These are phyloP conservation scores for Taiwanofungus camphoratus DNA, from an alignment of 1,284 basidiomycete species.

Conservation along the genomic window DNA sequence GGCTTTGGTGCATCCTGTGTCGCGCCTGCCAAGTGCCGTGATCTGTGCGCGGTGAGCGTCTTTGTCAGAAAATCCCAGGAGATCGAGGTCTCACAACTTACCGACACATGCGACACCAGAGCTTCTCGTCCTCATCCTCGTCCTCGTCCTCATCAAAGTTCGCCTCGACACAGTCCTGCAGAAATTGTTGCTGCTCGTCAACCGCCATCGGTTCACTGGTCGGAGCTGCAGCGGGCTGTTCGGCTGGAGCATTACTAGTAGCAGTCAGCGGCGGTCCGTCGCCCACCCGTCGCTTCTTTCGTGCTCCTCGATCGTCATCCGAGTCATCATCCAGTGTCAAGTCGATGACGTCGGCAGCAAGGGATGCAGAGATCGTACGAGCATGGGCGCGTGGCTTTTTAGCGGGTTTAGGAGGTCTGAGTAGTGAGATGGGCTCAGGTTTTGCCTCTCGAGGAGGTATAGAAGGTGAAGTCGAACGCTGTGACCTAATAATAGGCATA, in stretches of 20 bases:
- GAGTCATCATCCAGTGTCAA: background rate
- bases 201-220: background rate
- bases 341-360: too few relatives aligned
- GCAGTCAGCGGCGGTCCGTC: background rate
- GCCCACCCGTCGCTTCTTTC: background rate
- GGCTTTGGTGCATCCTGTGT: constrained; percentile 27
- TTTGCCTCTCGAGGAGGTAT: too few relatives aligned
- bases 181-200: background rate
- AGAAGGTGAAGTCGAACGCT: too few relatives aligned
- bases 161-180: constrained; percentile 38
- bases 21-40: constrained; percentile 26
- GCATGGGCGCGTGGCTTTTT: too few relatives aligned
- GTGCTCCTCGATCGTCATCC: background rate
- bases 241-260: background rate
- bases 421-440: too few relatives aligned
- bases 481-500: too few relatives aligned
- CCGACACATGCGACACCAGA: constrained; percentile 45
- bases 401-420: too few relatives aligned
- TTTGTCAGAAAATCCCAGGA: too few relatives aligned
- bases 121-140: constrained; percentile 29
- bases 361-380: too few relatives aligned
- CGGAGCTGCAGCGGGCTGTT: background rate
- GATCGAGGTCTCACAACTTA: too few relatives aligned
- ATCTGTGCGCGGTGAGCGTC: constrained; percentile 18
- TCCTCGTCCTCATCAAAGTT: constrained; percentile 39